Conservation (phyloP, 1,284 basidiomycete species). For the Ceratobasidium sp. region DNA sequence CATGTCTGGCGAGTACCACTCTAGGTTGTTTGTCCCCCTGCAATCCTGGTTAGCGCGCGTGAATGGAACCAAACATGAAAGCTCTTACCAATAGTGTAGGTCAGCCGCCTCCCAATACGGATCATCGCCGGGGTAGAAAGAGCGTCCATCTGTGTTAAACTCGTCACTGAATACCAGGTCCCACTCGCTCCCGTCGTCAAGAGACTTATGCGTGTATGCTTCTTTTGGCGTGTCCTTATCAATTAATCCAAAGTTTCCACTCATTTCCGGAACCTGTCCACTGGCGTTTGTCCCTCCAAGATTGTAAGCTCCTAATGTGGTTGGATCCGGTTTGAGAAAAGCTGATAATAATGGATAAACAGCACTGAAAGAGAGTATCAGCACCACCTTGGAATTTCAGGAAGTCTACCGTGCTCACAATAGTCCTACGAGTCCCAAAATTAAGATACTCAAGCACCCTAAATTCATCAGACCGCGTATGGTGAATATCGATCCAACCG, state of each 20-base stretch:
- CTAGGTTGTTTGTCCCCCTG: conserved; percentile 55
- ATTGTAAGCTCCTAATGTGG: conserved; percentile 53
- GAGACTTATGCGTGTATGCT: conserved; percentile 52
- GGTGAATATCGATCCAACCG: conserved; percentile 54
- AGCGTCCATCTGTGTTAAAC: conserved; percentile 60
- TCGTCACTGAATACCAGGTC: conserved; percentile 61
- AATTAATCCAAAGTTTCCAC: conserved; percentile 74
- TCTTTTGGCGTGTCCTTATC: conserved; percentile 75
- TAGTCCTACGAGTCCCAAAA: conserved; percentile 52
- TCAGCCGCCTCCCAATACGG: conserved; percentile 60
- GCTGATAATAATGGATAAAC: conserved; percentile 60
- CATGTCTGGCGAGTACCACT: conserved; percentile 78
- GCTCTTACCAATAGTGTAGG: conserved; percentile 60
- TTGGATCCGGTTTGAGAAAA: conserved; percentile 47
- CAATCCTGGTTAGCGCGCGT: conserved; percentile 20
- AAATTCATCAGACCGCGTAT: conserved; percentile 55
- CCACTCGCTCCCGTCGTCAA: conserved; percentile 54
- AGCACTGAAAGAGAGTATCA: conserved; percentile 42
- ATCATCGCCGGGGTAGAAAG: conserved; percentile 62
- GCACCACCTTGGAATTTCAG: not conserved
- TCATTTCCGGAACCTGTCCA: conserved; percentile 66
- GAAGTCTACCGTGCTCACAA: no score
- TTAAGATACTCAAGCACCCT: conserved; percentile 54
- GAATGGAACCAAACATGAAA: not conserved
- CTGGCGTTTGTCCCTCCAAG: conserved; percentile 61